phyloP scores from a whole-genome alignment of 108 stramenopile species.

The Licmophora abbreviata region DNA sequence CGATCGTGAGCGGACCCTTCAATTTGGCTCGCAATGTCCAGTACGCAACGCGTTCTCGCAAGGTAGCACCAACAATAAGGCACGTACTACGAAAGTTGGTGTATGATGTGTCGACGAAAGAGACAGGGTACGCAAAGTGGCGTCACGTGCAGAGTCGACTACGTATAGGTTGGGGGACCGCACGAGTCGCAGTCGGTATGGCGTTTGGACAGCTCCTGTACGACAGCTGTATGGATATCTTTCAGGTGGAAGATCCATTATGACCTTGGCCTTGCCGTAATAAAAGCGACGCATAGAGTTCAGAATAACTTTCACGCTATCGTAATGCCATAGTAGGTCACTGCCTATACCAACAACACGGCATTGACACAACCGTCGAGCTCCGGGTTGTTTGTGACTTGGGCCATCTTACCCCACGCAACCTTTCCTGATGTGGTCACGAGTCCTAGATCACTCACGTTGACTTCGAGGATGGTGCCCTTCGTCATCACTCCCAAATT shows the following conservation, averaged over 20 bases:
- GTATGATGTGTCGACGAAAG: constrained; percentile 6
- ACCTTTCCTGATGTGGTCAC: constrained; percentile 98
- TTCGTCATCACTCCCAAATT: constrained; percentile 98
- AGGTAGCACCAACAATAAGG: constrained; percentile 11
- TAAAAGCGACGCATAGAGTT: too few relatives aligned
- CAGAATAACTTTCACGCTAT: too few relatives aligned
- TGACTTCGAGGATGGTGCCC: constrained; percentile 99
- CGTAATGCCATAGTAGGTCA: too few relatives aligned
- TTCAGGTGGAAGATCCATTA: too few relatives aligned
- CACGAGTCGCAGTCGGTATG: constrained; percentile 42
- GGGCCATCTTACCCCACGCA: constrained; percentile 98
- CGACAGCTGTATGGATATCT: constrained; percentile 10
- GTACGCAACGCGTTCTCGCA: constrained; percentile 26
- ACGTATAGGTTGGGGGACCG: constrained; percentile 48
- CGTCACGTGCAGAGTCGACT: constrained; percentile 28
- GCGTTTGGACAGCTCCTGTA: constrained; percentile 47
- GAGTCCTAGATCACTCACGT: constrained; percentile 94
- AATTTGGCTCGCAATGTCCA: constrained; percentile 48
- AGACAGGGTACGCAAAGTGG: constrained; percentile 7
- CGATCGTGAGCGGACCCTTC: constrained; percentile 42
- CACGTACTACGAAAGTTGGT: constrained; percentile 17
- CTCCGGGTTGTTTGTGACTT: constrained; percentile 98
- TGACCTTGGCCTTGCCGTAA: too few relatives aligned
- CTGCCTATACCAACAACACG: constrained; percentile 25
- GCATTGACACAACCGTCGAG: constrained; percentile 89